Conservation (phyloP, 805 yeast species). For the Henningerozyma blattae region DNA sequence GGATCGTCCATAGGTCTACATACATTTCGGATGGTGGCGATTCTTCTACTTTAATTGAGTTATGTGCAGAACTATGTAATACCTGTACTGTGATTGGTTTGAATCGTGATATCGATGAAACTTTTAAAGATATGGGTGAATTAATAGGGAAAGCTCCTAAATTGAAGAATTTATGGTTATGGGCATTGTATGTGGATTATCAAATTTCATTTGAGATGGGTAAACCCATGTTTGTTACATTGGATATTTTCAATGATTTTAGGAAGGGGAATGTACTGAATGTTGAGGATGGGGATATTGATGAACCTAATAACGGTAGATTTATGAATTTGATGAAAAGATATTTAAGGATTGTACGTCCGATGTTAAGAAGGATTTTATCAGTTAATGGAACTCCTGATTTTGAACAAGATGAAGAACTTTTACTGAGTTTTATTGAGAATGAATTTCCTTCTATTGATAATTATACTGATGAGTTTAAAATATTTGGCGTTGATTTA, state of each 20-base stretch:
- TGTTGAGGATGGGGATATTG: not conserved
- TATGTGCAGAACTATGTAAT: constrained; percentile 7
- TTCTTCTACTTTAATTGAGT: constrained; percentile 9
- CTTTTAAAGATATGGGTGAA: constrained; percentile 8
- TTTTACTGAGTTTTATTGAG: constrained; percentile 5
- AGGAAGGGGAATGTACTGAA: no score
- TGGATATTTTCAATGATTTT: constrained; percentile 5
- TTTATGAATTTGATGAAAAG: constrained; percentile 7
- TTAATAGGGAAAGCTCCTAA: constrained; percentile 9
- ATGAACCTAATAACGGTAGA: not conserved
- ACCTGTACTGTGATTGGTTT: constrained; percentile 16
- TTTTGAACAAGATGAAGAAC: constrained; percentile 1
- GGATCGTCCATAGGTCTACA: constrained; percentile 2
- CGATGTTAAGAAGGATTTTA: constrained; percentile 6
- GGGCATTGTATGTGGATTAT: constrained; percentile 18
- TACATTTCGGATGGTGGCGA: constrained; percentile 13
- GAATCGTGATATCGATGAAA: constrained; percentile 8
- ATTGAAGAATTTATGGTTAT: constrained; percentile 9
- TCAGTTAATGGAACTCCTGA: constrained; percentile 8
- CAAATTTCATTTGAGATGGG: constrained; percentile 20
- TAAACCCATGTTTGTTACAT: constrained; percentile 13
- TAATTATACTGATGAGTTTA: constrained; percentile 4
- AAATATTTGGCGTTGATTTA: not conserved
- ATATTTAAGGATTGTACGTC: constrained; percentile 9
- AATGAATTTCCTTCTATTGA: constrained; percentile 7